Evolutionary conservation across 164 flowering plant genomes (phyloP).

Genomic region (Magnolia officinalis): DNA sequence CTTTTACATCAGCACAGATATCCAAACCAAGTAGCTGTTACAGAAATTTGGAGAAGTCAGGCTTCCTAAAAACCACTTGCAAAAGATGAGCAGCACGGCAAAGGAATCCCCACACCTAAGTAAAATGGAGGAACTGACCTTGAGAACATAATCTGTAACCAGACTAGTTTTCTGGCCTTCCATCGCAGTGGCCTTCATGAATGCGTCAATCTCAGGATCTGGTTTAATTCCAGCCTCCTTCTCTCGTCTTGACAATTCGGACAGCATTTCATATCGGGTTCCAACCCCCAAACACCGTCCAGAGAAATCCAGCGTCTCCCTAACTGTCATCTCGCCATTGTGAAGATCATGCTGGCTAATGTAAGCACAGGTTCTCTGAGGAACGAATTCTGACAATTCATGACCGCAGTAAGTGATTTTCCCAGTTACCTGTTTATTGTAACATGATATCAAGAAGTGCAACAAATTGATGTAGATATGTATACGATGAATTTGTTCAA

Average conservation of each 20-base stretch:
- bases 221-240: slow-evolving; percentile 52
- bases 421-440: slow-evolving; percentile 37
- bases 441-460: background rate
- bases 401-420: slow-evolving; percentile 57
- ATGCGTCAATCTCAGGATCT: slow-evolving; percentile 62
- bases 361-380: slow-evolving; percentile 62
- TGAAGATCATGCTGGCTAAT: slow-evolving; percentile 73
- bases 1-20: slow-evolving; percentile 51
- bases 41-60: background rate
- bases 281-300: slow-evolving; percentile 71
- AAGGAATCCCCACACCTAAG: background rate
- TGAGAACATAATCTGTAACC: slow-evolving; percentile 52
- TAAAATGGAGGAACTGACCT: slow-evolving; percentile 32
- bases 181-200: slow-evolving; percentile 62
- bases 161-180: slow-evolving; percentile 52
- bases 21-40: slow-evolving; percentile 57
- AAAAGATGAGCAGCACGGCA: background rate
- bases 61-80: background rate
- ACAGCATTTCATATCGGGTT: slow-evolving; percentile 48
- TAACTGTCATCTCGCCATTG: slow-evolving; percentile 58
- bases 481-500: background rate
- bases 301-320: slow-evolving; percentile 60
- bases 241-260: slow-evolving; percentile 53
- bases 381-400: slow-evolving; percentile 49
- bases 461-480: background rate